Conservation (phyloP, 1,284 basidiomycete species). For the Microbotryum silenes-acaulis region DNA sequence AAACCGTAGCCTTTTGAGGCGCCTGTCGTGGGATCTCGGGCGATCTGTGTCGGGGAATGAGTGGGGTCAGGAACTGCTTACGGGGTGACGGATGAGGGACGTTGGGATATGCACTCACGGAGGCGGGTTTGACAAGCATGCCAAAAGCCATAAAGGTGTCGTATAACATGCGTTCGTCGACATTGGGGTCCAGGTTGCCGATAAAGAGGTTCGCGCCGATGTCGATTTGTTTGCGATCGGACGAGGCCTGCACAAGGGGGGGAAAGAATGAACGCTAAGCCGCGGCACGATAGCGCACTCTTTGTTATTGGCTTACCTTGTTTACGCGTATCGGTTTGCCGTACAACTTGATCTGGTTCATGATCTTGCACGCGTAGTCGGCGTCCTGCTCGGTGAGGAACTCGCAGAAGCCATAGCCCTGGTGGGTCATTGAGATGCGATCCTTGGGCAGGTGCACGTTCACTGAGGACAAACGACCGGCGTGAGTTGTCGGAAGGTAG, state of each 20-base stretch:
- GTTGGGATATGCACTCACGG: constrained; percentile 51
- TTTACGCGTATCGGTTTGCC: constrained; percentile 97
- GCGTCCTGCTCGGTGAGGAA: constrained; percentile 96
- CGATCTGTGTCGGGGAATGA: constrained; percentile 53
- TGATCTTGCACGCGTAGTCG: constrained; percentile 98
- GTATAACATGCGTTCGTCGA: constrained; percentile 85
- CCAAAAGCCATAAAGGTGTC: constrained; percentile 96
- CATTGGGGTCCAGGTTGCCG: constrained; percentile 85
- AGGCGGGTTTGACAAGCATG: constrained; percentile 84
- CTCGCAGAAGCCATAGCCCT: constrained; percentile 99
- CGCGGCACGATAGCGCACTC: background rate
- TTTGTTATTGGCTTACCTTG: constrained; percentile 48
- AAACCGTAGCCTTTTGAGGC: constrained; percentile 94
- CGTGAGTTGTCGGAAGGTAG: background rate
- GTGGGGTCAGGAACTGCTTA: background rate
- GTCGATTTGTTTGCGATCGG: constrained; percentile 94
- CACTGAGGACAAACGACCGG: constrained; percentile 48
- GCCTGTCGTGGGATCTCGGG: constrained; percentile 74
- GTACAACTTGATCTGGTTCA: constrained; percentile 99
- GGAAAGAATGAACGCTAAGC: constrained; percentile 7
- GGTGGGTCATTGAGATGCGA: constrained; percentile 92
- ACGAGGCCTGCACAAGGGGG: constrained; percentile 59
- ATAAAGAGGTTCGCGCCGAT: constrained; percentile 97
- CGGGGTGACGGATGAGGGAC: background rate
- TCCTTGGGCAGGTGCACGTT: constrained; percentile 99